These are phyloP conservation scores for Fraxinus cuspidata DNA, from an alignment of 257 asterid species.

Conservation along the genomic window DNA sequence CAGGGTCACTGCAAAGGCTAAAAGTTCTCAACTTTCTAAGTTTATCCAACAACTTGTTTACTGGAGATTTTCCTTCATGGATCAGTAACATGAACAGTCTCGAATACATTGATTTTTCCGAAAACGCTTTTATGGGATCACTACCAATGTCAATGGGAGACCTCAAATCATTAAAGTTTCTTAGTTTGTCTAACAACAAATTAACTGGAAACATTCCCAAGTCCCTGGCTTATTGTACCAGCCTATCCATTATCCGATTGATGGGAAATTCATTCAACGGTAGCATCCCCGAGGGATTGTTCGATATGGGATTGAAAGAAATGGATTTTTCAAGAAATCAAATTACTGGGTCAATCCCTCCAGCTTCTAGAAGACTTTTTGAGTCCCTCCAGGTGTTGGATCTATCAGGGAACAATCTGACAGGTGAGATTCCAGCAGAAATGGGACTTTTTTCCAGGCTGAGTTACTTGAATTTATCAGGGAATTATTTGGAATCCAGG, in stretches of 20 bases:
- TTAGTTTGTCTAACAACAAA: conserved; percentile 48
- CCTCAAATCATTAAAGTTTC: conserved; percentile 43
- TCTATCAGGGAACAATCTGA: conserved; percentile 67
- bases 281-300: conserved; percentile 58
- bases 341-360: conserved; percentile 61
- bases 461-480: conserved; percentile 71
- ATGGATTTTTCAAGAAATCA: conserved; percentile 74
- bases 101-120: conserved; percentile 55
- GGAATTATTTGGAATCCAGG: conserved; percentile 74
- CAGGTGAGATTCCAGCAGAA: conserved; percentile 70
- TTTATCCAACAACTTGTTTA: conserved; percentile 49
- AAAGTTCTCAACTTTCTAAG: conserved; percentile 41
- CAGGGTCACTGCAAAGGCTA: conserved; percentile 56
- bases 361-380: conserved; percentile 53
- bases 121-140: conserved; percentile 56
- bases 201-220: conserved; percentile 59
- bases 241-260: conserved; percentile 52
- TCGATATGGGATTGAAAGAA: conserved; percentile 63
- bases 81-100: conserved; percentile 48
- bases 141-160: conserved; percentile 60
- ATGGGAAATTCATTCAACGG: conserved; percentile 61
- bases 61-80: conserved; percentile 82
- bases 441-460: conserved; percentile 74
- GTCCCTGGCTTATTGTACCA: conserved; percentile 41
- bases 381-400: conserved; percentile 65